Base-by-base conservation (phyloP, 805 yeast genomes). In the Candida piceae region DNA sequence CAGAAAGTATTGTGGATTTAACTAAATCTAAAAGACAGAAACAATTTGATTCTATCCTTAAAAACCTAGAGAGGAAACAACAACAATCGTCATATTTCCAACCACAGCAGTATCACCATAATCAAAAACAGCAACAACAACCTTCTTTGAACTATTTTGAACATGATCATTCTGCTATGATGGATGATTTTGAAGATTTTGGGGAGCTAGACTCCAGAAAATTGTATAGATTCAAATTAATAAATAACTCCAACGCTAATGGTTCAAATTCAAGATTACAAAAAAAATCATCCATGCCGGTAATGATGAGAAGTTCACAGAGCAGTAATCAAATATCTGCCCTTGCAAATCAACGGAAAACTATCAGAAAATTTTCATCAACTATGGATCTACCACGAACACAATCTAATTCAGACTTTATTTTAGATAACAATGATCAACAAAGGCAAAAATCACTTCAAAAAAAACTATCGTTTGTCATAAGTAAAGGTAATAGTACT, bases 311-410 rank as follows among this genome's bases (percentile, higher is more conserved):
- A 34, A 39, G 41, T n/a, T 21, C 40, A 10, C 7, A 5, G 9
- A 34, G 36, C 9, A 16, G 40, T 3, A 34, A 28, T 23, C 34
- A 44, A 2, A 22, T 40, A 16, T 22, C 32, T 8, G 45, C 46
- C 5, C 46, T 55, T 3, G 52, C 57, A 16, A 29, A 25, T 9
- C 16, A 26, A 8, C 49, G 46, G 31, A 49, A 41, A 21, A 21
- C 54, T 2, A 38, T 56, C 3, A 42, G 57, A n/a, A 55, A 52
- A 25, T 53, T 45, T 36, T 48, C 62, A 0, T 59, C 64, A 17
- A 52, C 52, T 3, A 23, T 56, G 35, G 63, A 56, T 22, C 40
- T 59, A 16, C 54, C 54, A 4, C 34, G 48, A 3, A 36, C 37
- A 9, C 18, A 18, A 10, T 30, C 44, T 7, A 35, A 25, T 16